These are phyloP conservation scores for Candida coleopterorum DNA, from an alignment of 805 yeast species.

Conservation along the genomic window DNA sequence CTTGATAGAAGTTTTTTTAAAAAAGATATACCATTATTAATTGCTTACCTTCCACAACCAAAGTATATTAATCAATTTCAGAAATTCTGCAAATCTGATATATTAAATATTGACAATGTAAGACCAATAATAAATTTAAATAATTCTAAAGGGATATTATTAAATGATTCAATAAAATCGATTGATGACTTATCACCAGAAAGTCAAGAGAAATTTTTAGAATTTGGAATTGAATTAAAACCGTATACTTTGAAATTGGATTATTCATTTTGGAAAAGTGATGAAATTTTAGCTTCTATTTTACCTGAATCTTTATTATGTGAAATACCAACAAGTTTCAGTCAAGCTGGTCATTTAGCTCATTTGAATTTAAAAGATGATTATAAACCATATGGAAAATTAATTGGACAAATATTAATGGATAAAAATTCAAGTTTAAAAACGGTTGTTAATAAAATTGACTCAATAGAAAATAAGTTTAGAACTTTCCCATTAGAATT, in stretches of 20 bases:
- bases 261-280: constrained; percentile 84
- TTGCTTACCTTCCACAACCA: constrained; percentile 68
- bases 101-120: constrained; percentile 45
- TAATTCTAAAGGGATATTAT: constrained; percentile 50
- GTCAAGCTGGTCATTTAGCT: constrained; percentile 93
- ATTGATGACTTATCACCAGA: constrained; percentile 25
- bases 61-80: constrained; percentile 54
- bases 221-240: constrained; percentile 41
- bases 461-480: constrained; percentile 79
- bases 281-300: constrained; percentile 74
- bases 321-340: constrained; percentile 86
- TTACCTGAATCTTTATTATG: constrained; percentile 66
- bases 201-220: constrained; percentile 43
- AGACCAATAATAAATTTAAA: constrained; percentile 54
- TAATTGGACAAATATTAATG: constrained; percentile 86
- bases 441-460: constrained; percentile 90
- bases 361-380: constrained; percentile 83
- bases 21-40: constrained; percentile 54
- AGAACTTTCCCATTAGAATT: constrained; percentile 94
- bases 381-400: constrained; percentile 70
- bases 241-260: constrained; percentile 55
- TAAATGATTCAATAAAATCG: constrained; percentile 45
- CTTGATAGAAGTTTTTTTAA: constrained; percentile 66
- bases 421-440: constrained; percentile 79
- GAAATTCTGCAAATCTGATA: constrained; percentile 52